These are phyloP conservation scores for Suhomyces emberorum DNA, from an alignment of 805 yeast genomes.

Conservation along the genomic window DNA sequence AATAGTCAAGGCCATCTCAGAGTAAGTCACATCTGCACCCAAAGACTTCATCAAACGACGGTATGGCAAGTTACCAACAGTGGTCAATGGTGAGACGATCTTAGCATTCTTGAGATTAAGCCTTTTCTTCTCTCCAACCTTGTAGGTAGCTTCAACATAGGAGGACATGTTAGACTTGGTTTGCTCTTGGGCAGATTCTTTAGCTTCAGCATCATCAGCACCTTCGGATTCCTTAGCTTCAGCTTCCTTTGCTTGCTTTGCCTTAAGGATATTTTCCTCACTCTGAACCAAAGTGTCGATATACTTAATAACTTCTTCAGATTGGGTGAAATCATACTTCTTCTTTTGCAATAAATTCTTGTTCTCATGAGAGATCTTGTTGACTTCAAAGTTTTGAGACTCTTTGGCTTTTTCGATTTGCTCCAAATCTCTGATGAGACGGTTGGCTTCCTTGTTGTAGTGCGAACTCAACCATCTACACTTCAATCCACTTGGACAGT, in stretches of 20 bases:
- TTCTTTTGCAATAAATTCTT: constrained; percentile 57
- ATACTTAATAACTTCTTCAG: constrained; percentile 58
- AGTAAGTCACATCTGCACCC: constrained; percentile 90
- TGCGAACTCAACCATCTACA: constrained; percentile 89
- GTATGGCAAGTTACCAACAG: constrained; percentile 95
- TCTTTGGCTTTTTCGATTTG: constrained; percentile 29
- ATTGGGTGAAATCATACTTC: constrained; percentile 52
- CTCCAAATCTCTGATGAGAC: constrained; percentile 43
- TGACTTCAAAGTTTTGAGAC: constrained; percentile 54
- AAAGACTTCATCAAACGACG: constrained; percentile 86
- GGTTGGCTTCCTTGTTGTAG: constrained; percentile 44
- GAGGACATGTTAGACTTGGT: constrained; percentile 36
- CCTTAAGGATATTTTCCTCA: constrained; percentile 35
- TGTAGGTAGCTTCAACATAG: constrained; percentile 77
- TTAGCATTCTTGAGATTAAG: constrained; percentile 69
- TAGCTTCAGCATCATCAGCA: constrained; percentile 4
- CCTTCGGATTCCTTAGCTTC: constrained; percentile 20
- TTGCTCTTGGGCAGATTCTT: constrained; percentile 12
- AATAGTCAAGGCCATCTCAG: constrained; percentile 89
- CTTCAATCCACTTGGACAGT: constrained; percentile 88
- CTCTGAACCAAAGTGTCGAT: constrained; percentile 58
- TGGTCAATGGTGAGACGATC: constrained; percentile 92
- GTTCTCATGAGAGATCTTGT: constrained; percentile 49
- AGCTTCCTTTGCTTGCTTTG: constrained; percentile 29
- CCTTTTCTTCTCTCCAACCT: constrained; percentile 76